Base-by-base conservation (phyloP, 768 basidiomycete species). In the Daedaleopsis sinensis region DNA sequence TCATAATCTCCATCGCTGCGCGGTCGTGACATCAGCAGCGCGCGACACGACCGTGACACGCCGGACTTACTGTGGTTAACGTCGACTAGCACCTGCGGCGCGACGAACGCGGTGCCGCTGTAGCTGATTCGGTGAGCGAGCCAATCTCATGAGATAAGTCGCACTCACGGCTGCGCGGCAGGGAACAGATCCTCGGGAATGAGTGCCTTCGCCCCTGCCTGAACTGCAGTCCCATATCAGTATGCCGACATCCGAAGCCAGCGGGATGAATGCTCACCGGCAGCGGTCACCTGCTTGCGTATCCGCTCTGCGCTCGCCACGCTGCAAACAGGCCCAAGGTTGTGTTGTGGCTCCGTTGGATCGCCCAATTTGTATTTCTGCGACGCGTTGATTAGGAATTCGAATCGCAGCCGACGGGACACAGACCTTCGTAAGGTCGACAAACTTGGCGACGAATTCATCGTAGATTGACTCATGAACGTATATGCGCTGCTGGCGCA, bases 301-400 rank as follows among this genome's bases (percentile, higher is more conserved):
- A 98, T 97, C 61, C 85, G 81, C 58, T 86, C 81, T 0, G 97
- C 96, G 64, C 91, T 93, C 2, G 90, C 89, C 8, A 95, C 73
- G 63, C 91, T 94, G 65, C 98, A 88, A 12, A 99, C 97, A 1
- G 97, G 97, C 0, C 97, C 97, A 15, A 99, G 82, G 47, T 88
- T 94, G 0, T 89, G 93, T 13, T 85, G 82, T 11, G 81, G 73
- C 38, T 82, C 73, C 0, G 87, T 90, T 0, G 97, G 96, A 69
- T 98, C 93, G 2, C 92, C 95, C 15, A 99, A 85, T 63, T 84
- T 86, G 76, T 94, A 97, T 60, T 75, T 78, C 93, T 94, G 67
- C 8, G 35, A 32, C 11, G 43, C 2, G 16, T 37, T 47, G 23
- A 44, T 24, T 5, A 52, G 13, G 55, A 24, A 23, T 16, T 7